These are phyloP conservation scores for Cytospora piceae DNA, from an alignment of 2,329 filamentous ascomycete genomes.

Conservation along the genomic window DNA sequence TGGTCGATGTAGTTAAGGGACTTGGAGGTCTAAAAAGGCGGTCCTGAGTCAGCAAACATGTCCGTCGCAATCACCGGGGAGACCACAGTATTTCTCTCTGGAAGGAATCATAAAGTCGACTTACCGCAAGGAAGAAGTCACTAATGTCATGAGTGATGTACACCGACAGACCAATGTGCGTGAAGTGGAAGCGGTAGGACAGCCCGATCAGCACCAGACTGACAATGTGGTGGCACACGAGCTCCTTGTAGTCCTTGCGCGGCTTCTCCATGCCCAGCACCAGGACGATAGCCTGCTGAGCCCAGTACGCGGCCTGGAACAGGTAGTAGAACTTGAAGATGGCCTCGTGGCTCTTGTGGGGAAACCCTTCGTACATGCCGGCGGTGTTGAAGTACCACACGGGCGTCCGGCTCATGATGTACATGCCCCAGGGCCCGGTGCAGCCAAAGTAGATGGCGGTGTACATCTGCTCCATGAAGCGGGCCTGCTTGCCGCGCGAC, in stretches of 20 bases:
- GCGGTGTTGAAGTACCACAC: slow-evolving; percentile 95
- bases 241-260: slow-evolving; percentile 91
- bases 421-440: slow-evolving; percentile 82
- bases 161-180: slow-evolving; percentile 89
- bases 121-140: slow-evolving; percentile 92
- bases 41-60: slow-evolving; percentile 21
- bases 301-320: slow-evolving; percentile 93
- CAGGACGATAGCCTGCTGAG: slow-evolving; percentile 89
- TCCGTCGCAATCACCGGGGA: not conserved
- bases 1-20: slow-evolving; percentile 88
- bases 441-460: slow-evolving; percentile 88
- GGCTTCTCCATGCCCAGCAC: slow-evolving; percentile 88
- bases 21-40: slow-evolving; percentile 73
- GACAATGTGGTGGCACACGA: slow-evolving; percentile 89
- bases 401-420: slow-evolving; percentile 87
- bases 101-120: slow-evolving; percentile 38
- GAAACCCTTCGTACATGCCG: slow-evolving; percentile 88
- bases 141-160: slow-evolving; percentile 95
- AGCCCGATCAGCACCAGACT: slow-evolving; percentile 80
- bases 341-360: slow-evolving; percentile 78
- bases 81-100: not conserved
- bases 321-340: slow-evolving; percentile 95
- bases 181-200: slow-evolving; percentile 96
- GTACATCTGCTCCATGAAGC: slow-evolving; percentile 97
- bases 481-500: slow-evolving; percentile 76